Evolutionary conservation across 371 early-diverging fungal genomes (phyloP).

Genomic region (Apophysomyces elegans): DNA sequence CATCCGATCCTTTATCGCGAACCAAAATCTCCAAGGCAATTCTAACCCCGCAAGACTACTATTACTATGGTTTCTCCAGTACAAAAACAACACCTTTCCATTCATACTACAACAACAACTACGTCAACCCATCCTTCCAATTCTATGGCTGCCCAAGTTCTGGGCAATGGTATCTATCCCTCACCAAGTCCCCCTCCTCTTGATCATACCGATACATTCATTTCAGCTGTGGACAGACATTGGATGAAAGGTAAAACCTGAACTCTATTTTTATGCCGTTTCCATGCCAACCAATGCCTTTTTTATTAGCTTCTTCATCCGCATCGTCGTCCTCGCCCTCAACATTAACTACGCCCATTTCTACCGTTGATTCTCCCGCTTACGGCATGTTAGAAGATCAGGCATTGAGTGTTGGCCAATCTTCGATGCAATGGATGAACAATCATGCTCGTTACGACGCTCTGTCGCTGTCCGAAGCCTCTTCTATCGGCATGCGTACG

Average conservation of each 20-base stretch:
- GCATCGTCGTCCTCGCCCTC: background rate
- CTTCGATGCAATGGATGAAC: slow-evolving; percentile 9
- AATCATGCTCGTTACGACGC: slow-evolving; percentile 4
- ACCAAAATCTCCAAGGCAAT: background rate
- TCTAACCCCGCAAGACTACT: background rate
- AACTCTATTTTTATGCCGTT: no score
- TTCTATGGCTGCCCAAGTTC: background rate
- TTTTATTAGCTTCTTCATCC: background rate
- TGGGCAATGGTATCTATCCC: slow-evolving; percentile 5
- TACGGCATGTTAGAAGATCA: slow-evolving; percentile 7
- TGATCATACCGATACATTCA: slow-evolving; percentile 3
- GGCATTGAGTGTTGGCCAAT: slow-evolving; percentile 1
- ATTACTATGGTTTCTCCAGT: slow-evolving; percentile 5
- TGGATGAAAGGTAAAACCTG: slow-evolving; percentile 7
- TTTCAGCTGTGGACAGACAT: background rate
- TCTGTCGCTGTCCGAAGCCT: slow-evolving; percentile 8
- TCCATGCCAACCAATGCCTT: background rate
- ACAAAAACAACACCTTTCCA: slow-evolving; percentile 5
- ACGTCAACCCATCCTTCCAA: background rate
- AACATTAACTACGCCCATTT: slow-evolving; percentile 1
- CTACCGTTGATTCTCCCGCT: background rate
- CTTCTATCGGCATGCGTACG: slow-evolving; percentile 5
- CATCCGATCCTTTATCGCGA: no score
- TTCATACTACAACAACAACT: background rate
- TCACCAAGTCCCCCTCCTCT: slow-evolving; percentile 8